A percentile compares a stretch with the other conserved stretches of the same genome.
Conservation (phyloP, 352 stramenopile species). For the Hyaloperonospora brassicae region DNA sequence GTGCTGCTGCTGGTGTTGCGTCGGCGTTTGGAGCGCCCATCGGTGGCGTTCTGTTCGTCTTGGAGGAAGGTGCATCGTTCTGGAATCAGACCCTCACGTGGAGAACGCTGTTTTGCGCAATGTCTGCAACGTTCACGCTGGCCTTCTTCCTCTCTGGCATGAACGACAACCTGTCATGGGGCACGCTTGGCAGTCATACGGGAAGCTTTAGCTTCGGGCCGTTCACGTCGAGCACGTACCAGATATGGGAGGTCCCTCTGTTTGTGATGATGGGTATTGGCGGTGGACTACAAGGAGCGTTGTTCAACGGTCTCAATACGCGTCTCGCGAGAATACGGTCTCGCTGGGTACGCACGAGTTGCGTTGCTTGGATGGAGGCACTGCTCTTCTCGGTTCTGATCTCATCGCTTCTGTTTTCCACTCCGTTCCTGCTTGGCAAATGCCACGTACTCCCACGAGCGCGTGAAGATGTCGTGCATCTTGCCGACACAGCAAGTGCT, state of each 20-base stretch:
- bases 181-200: constrained; percentile 59
- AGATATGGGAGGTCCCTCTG: constrained; percentile 81
- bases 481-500: constrained; percentile 32
- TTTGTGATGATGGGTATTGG: constrained; percentile 83
- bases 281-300: constrained; percentile 74
- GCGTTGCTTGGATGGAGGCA: constrained; percentile 52
- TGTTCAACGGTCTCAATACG: constrained; percentile 74
- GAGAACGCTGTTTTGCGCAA: constrained; percentile 81
- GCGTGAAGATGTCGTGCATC: constrained; percentile 44
- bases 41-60: constrained; percentile 77
- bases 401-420: constrained; percentile 53
- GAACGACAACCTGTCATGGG: constrained; percentile 66
- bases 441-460: constrained; percentile 50
- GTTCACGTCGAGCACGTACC: constrained; percentile 66
- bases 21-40: constrained; percentile 88
- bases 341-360: constrained; percentile 50
- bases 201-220: constrained; percentile 68
- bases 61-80: constrained; percentile 84
- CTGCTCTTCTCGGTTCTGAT: constrained; percentile 51
- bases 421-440: constrained; percentile 55
- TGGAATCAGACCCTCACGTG: constrained; percentile 79
- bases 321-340: constrained; percentile 36
- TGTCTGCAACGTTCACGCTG: constrained; percentile 82
- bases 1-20: constrained; percentile 80
- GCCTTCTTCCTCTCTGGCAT: constrained; percentile 74